Evolutionary conservation across 441 rosid species (phyloP), one percentile per base, ranked within the genome.

Genomic region (Syzygium syzygioides): DNA sequence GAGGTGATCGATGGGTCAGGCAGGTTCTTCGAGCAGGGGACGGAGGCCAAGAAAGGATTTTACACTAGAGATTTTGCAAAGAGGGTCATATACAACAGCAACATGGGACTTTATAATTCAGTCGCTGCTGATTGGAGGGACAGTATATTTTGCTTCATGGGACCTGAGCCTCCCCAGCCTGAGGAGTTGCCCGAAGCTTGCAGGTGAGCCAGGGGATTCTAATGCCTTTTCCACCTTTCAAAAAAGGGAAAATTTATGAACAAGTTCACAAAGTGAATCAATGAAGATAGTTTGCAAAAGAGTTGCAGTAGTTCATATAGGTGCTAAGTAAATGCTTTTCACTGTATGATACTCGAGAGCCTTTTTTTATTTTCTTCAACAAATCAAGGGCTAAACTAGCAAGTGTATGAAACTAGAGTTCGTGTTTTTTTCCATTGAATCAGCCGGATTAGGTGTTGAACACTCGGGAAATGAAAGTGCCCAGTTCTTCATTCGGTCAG

Each of bases 1-100:
- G 68, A n/a, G 68, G 68, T 7, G 19, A 62, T n/a, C 0, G 1
- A 9, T 25, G 23, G 79, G 45, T 34, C 25, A 25, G 4, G 14
- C 45, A 18, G 90, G 26, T 94, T 94, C 90, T 94, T 95, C 25
- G 86, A 91, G 17, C 92, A 90, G 80, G 48, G 94, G 4, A 88
- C 92, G 0, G 94, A 93, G 88, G 91, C 88, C 86, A 95, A 93
- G 87, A 92, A 93, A 2, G 76, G 88, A 55, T 95, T 66, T 41
- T 66, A 66, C 41, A 66, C 41, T 23, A 30, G 45, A 41, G 45
- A 41, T 41, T 5, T 41, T 41, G 45, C 45, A 7, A 41, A 41
- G 45, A 41, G 45, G 45, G 45, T 41, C 45, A 41, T 41, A 41
- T 41, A 41, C 45, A 41, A 41, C 45, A 41, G 45, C 45, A 41